Conservation (phyloP, 345 rosid genomes). For the Lagerstroemia speciosa region DNA sequence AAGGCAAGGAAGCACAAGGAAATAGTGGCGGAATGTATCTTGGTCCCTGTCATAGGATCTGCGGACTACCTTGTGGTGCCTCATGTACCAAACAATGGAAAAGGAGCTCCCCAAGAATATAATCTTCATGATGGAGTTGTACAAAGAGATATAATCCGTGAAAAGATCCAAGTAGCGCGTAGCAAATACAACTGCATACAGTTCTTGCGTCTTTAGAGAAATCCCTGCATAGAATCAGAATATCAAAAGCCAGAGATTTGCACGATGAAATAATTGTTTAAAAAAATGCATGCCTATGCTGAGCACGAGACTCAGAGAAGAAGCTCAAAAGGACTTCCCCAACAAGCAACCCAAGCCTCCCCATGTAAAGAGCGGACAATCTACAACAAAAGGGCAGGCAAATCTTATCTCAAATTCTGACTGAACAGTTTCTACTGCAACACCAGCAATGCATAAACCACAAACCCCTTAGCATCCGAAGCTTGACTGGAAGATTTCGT, state of each 20-base stretch:
- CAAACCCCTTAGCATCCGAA: too few relatives aligned
- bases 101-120: conserved; percentile 75
- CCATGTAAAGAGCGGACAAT: too few relatives aligned
- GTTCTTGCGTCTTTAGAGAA: conserved; percentile 84
- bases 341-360: too few relatives aligned
- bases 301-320: too few relatives aligned
- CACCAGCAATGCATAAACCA: too few relatives aligned
- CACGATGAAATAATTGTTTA: too few relatives aligned
- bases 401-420: too few relatives aligned
- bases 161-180: conserved; percentile 79
- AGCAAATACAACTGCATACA: conserved; percentile 60
- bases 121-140: conserved; percentile 71
- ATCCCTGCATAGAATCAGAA: conserved; percentile 37
- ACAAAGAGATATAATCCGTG: conserved; percentile 53
- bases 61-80: conserved; percentile 54
- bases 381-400: too few relatives aligned
- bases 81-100: conserved; percentile 80
- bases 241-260: background rate
- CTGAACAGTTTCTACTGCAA: too few relatives aligned
- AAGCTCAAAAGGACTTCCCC: too few relatives aligned
- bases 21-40: conserved; percentile 63
- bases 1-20: conserved; percentile 64
- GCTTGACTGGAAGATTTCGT: too few relatives aligned
- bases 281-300: background rate
- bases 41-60: conserved; percentile 70